Percentiles rank a stretch among this genome's conserved stretches.
Conservation (phyloP, 192 early-diverging fungal species). For the Funneliformis mosseae region DNA sequence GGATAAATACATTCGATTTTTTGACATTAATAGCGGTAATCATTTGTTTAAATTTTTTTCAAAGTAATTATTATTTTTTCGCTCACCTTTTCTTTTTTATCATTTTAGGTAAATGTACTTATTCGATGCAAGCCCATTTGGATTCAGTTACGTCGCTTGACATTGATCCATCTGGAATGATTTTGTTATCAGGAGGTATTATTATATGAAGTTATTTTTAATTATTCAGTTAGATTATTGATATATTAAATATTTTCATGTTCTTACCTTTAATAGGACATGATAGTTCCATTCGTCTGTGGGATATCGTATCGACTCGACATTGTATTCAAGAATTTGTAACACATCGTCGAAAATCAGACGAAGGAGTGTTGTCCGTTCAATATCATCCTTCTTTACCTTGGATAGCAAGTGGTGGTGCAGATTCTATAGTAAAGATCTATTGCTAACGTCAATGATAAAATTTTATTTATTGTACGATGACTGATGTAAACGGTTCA, state of each 20-base stretch:
- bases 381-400: slow-evolving; percentile 59
- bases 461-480: neutral
- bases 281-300: slow-evolving; percentile 75
- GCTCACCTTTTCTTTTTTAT: slow-evolving; percentile 11
- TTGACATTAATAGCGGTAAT: slow-evolving; percentile 72
- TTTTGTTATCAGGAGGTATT: slow-evolving; percentile 67
- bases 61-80: neutral
- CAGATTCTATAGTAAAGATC: slow-evolving; percentile 61
- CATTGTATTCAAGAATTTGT: slow-evolving; percentile 73
- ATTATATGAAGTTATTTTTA: neutral
- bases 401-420: slow-evolving; percentile 59
- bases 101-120: slow-evolving; percentile 56
- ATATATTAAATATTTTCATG: neutral
- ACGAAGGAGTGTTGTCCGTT: slow-evolving; percentile 73
- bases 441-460: neutral
- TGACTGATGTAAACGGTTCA: no score
- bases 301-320: slow-evolving; percentile 66
- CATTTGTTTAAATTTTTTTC: neutral
- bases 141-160: slow-evolving; percentile 69
- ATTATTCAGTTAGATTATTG: neutral
- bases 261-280: slow-evolving; percentile 55
- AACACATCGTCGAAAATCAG: slow-evolving; percentile 69
- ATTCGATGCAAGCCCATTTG: slow-evolving; percentile 68
- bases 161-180: slow-evolving; percentile 62
- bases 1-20: slow-evolving; percentile 73